Conservation (phyloP, 1,139 yeast genomes). For the Pichia sp. region DNA sequence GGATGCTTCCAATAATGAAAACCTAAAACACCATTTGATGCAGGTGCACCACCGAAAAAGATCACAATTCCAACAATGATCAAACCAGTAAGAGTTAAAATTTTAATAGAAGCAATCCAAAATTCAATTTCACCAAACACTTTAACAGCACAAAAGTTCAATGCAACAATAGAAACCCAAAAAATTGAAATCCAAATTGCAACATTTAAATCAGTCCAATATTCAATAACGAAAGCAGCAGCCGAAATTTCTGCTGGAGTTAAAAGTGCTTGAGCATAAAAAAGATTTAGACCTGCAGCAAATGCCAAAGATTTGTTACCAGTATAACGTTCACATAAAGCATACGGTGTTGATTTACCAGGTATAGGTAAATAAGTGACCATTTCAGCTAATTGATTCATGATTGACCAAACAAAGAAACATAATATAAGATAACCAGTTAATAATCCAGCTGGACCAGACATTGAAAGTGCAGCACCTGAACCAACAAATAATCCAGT, state of each 20-base stretch:
- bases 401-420: conserved; percentile 47
- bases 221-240: conserved; percentile 44
- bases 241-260: conserved; percentile 50
- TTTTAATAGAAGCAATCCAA: conserved; percentile 43
- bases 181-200: conserved; percentile 47
- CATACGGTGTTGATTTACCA: conserved; percentile 28
- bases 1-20: conserved; percentile 61
- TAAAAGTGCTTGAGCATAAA: conserved; percentile 44
- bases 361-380: conserved; percentile 49
- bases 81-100: conserved; percentile 31
- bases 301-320: conserved; percentile 31
- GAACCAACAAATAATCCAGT: conserved; percentile 65
- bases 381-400: conserved; percentile 62
- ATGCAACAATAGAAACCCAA: conserved; percentile 34
- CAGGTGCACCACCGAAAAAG: conserved; percentile 41
- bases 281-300: conserved; percentile 45
- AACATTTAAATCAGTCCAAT: conserved; percentile 46
- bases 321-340: conserved; percentile 29
- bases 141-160: conserved; percentile 43
- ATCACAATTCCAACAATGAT: conserved; percentile 33
- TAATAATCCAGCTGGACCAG: conserved; percentile 64
- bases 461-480: conserved; percentile 47
- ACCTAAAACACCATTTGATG: conserved; percentile 39
- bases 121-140: conserved; percentile 51
- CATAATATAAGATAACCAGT: conserved; percentile 44